A percentile compares a stretch with the other conserved stretches of the same genome.
Evolutionary conservation across 148 eudicot genomes (phyloP).

Genomic region (Chenopodium quinoa): DNA sequence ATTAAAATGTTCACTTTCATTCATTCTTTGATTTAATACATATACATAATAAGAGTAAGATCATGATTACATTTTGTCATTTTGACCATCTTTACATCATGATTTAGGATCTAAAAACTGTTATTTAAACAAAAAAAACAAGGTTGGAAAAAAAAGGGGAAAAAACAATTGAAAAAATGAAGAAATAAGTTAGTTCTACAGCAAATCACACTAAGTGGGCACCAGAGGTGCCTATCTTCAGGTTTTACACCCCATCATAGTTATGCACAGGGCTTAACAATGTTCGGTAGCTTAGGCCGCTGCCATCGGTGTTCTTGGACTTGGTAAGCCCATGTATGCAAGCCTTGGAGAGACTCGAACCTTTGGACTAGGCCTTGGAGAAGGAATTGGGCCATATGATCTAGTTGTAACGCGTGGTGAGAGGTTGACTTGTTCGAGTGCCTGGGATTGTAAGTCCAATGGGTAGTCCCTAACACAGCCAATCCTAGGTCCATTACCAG

Average conservation of each 20-base stretch:
- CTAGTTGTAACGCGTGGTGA: constrained; percentile 56
- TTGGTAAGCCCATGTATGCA: constrained; percentile 58
- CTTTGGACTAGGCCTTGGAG: constrained; percentile 43
- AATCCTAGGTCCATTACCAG: constrained; percentile 72
- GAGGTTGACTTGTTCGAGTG: constrained; percentile 88
- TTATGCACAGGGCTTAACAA: background rate
- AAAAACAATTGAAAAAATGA: constrained; percentile 23
- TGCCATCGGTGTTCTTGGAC: constrained; percentile 58
- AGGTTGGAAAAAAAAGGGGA: background rate
- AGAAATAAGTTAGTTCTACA: constrained; percentile 21
- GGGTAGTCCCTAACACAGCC: constrained; percentile 91
- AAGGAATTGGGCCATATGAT: constrained; percentile 48
- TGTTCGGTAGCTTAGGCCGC: constrained; percentile 22
- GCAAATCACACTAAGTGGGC: constrained; percentile 10
- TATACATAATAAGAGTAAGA: background rate
- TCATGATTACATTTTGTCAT: constrained; percentile 15
- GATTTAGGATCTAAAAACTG: background rate
- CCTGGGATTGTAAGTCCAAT: constrained; percentile 65
- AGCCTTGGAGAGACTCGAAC: constrained; percentile 43
- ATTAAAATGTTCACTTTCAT: background rate
- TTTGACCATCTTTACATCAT: background rate
- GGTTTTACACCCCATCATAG: background rate
- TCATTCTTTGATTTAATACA: background rate
- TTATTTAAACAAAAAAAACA: background rate
- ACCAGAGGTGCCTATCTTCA: constrained; percentile 20